Conservation (phyloP, 352 stramenopile genomes). For the Thalassiosira exigua region DNA sequence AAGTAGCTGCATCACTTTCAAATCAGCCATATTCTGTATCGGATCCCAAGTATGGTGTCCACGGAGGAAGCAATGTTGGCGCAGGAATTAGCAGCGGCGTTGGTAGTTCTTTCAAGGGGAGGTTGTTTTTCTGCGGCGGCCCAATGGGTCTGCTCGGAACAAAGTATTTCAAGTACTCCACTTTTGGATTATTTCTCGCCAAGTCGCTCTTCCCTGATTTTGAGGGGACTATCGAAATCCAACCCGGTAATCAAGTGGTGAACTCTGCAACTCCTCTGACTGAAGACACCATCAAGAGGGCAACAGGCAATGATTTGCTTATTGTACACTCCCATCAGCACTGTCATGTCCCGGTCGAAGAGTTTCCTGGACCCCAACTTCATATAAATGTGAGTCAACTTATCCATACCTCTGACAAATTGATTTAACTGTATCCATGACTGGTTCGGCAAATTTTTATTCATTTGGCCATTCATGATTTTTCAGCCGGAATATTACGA, state of each 20-base stretch:
- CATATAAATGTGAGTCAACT: constrained; percentile 57
- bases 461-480: not conserved
- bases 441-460: too few relatives aligned
- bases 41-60: constrained; percentile 57
- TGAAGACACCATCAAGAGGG: constrained; percentile 37
- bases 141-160: constrained; percentile 17
- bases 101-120: not conserved
- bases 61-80: constrained; percentile 33
- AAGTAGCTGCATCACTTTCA: constrained; percentile 35
- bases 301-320: constrained; percentile 48
- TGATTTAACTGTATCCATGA: not conserved
- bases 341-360: constrained; percentile 46
- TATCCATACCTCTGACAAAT: constrained; percentile 8
- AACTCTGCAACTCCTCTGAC: constrained; percentile 47
- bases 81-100: not conserved
- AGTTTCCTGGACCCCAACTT: constrained; percentile 51
- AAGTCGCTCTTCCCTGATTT: constrained; percentile 56
- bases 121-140: constrained; percentile 60
- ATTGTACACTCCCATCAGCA: constrained; percentile 61
- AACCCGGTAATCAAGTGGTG: constrained; percentile 16
- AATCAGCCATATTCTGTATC: constrained; percentile 33
- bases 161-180: constrained; percentile 49
- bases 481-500: constrained; percentile 56
- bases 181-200: constrained; percentile 52
- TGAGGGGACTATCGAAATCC: constrained; percentile 31